Base-by-base conservation (phyloP, 139 green algal genomes). In the Choricystis sp. region DNA sequence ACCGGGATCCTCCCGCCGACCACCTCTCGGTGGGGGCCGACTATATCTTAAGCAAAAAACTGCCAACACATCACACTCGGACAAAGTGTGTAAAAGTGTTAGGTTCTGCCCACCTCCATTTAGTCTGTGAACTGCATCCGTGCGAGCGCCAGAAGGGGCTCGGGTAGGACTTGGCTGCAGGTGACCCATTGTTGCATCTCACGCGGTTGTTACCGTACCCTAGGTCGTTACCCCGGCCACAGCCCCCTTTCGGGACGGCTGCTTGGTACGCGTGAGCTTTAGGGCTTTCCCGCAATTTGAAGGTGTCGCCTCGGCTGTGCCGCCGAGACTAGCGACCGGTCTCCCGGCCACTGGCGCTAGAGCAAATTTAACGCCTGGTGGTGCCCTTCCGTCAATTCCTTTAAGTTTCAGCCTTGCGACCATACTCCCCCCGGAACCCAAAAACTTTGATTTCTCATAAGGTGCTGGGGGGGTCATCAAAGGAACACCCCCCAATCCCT, bases 381-480 rank as follows among this genome's bases (percentile, higher is more conserved):
- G 82, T 93, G 85, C 85, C 82, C 85, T 93, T 92, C 85, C 86
- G 86, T 94, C 84, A 94, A 94, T 90, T 94, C 84, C 86, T 94
- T 90, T 90, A 89, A 88, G 82, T 91, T 91, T 91, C 81, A 89
- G 80, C 79, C 83, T 89, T 88, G 84, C 87, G 84, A 94, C 85
- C 85, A 94, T 94, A 94, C 87, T 93, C 83, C 87, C 85, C 86
- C 82, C 81, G 85, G 86, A 94, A 93, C 83, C 86, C 86, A 92
- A 93, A 94, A 88, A 95, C 84, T 92, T 93, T 94, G 85, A 94
- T 96, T 96, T 95, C 86, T 96, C 86, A 88, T 89, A 91, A 96
- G 89, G 89, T 96, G 87, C 87, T 90, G 86, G 86, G 77, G 80
- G 83, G 82, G 89, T 96, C 87, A 95, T 95, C 79, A 80, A 95